These are phyloP conservation scores for Pseudozyma tsukubaensis DNA, from an alignment of 1,284 basidiomycete species.

Conservation along the genomic window DNA sequence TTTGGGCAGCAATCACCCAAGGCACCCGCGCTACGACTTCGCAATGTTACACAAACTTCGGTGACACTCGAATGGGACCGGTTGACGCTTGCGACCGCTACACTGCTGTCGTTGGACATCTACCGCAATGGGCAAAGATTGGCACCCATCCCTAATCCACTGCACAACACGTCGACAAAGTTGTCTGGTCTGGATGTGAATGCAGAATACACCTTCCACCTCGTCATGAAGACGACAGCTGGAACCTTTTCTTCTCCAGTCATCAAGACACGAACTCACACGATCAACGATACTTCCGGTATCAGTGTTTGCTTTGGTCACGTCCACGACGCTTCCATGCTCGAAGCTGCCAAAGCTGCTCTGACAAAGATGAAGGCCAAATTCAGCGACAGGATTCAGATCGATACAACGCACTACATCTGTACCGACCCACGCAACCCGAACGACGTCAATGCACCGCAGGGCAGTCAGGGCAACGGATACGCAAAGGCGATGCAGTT, in stretches of 20 bases:
- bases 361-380: constrained; percentile 56
- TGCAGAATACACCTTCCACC: constrained; percentile 66
- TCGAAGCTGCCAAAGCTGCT: constrained; percentile 52
- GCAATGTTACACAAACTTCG: constrained; percentile 67
- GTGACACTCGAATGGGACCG: constrained; percentile 67
- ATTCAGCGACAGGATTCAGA: constrained; percentile 90
- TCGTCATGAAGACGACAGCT: constrained; percentile 65
- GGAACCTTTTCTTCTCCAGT: constrained; percentile 59
- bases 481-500: constrained; percentile 65
- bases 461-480: constrained; percentile 29
- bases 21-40: constrained; percentile 57
- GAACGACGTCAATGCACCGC: constrained; percentile 27
- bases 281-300: constrained; percentile 64
- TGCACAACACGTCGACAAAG: constrained; percentile 66
- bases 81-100: constrained; percentile 59
- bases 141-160: constrained; percentile 64
- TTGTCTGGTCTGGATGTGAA: constrained; percentile 64
- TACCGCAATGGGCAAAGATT: constrained; percentile 64
- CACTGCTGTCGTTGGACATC: constrained; percentile 64
- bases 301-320: constrained; percentile 66
- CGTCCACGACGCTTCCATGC: constrained; percentile 45
- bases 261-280: constrained; percentile 61
- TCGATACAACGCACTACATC: constrained; percentile 71
- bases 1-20: constrained; percentile 61
- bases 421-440: constrained; percentile 59